phyloP scores from a whole-genome alignment of 129 eudicot species.

The Flaveria bidentis region DNA sequence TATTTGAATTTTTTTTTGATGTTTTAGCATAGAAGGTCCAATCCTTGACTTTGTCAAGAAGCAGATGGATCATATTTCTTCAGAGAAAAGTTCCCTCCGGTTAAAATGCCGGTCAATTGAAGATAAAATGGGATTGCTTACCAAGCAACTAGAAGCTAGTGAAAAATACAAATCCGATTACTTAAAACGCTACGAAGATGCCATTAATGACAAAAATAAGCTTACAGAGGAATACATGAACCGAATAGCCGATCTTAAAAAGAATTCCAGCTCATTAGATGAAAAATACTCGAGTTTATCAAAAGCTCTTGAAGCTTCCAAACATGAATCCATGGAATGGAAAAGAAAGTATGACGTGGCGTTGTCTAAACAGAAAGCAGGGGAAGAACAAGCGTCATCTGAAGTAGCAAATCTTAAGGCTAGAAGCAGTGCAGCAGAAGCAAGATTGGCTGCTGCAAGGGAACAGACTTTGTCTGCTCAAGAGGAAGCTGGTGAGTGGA shows the following conservation, averaged over 20 bases:
- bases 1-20: slow-evolving; percentile 1
- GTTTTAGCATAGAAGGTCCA: slow-evolving; percentile 92
- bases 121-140: slow-evolving; percentile 72
- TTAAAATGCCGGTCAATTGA: slow-evolving; percentile 81
- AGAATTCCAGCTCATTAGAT: slow-evolving; percentile 67
- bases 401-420: slow-evolving; percentile 76
- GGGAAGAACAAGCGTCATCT: slow-evolving; percentile 69
- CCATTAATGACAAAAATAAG: slow-evolving; percentile 75
- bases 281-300: slow-evolving; percentile 72
- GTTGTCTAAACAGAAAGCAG: slow-evolving; percentile 63
- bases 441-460: slow-evolving; percentile 85
- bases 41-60: slow-evolving; percentile 79
- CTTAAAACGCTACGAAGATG: slow-evolving; percentile 90
- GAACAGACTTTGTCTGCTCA: slow-evolving; percentile 90
- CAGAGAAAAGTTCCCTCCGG: slow-evolving; percentile 75
- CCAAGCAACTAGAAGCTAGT: slow-evolving; percentile 89
- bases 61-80: slow-evolving; percentile 67
- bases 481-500: slow-evolving; percentile 98
- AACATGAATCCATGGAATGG: slow-evolving; percentile 76
- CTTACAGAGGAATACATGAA: slow-evolving; percentile 71
- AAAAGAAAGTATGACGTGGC: slow-evolving; percentile 76
- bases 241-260: slow-evolving; percentile 66
- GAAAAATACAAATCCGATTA: slow-evolving; percentile 86
- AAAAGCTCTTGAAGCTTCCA: slow-evolving; percentile 61
- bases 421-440: slow-evolving; percentile 89